Percentiles rank a stretch among this genome's conserved stretches.
These are phyloP conservation scores for Fraxinus quadrangulata DNA, from an alignment of 257 asterid genomes.

Conservation along the genomic window DNA sequence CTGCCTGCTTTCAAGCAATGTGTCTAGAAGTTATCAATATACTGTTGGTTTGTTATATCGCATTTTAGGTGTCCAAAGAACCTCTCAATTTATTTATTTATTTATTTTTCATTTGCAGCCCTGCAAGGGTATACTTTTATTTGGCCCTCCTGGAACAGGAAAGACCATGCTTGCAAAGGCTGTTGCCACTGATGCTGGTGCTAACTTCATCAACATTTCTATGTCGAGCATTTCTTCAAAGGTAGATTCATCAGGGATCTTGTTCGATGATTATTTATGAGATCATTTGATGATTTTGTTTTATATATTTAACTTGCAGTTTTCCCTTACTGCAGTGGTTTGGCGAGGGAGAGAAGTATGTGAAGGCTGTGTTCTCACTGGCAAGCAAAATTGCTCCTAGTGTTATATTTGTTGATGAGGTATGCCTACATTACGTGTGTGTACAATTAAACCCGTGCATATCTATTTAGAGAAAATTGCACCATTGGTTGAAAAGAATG, in stretches of 20 bases:
- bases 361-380: slow-evolving; percentile 81
- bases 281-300: neutral
- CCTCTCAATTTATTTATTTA: neutral
- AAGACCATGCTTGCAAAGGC: slow-evolving; percentile 95
- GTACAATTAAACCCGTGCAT: neutral
- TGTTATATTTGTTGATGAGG: slow-evolving; percentile 89
- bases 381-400: slow-evolving; percentile 96
- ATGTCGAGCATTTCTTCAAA: slow-evolving; percentile 93
- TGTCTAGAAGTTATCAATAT: slow-evolving; percentile 12
- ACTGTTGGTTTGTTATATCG: neutral
- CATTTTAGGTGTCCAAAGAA: slow-evolving; percentile 8
- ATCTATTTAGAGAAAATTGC: neutral
- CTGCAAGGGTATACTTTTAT: slow-evolving; percentile 85
- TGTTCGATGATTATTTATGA: neutral
- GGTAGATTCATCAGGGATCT: slow-evolving; percentile 37
- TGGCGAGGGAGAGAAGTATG: slow-evolving; percentile 95
- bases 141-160: slow-evolving; percentile 93
- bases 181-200: slow-evolving; percentile 92
- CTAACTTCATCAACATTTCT: slow-evolving; percentile 85
- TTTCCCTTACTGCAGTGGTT: slow-evolving; percentile 59
- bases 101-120: slow-evolving; percentile 50
- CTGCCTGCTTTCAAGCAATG: neutral
- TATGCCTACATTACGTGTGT: slow-evolving; percentile 26
- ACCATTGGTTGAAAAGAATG: neutral
- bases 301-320: slow-evolving; percentile 21